phyloP scores from a whole-genome alignment of 75 land plant species.

The Isoetes taiwanensis region DNA sequence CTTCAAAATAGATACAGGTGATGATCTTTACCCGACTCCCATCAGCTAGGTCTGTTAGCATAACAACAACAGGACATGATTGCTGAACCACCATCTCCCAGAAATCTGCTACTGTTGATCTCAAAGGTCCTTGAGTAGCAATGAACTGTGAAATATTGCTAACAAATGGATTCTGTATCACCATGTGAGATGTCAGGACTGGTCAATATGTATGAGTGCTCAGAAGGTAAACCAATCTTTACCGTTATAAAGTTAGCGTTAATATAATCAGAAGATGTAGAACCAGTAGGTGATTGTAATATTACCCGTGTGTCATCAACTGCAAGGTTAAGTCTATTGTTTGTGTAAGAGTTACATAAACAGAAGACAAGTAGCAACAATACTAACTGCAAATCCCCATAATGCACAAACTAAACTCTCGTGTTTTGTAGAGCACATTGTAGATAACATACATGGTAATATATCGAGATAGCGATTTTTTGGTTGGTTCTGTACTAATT shows the following conservation, averaged over 20 bases:
- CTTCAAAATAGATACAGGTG: background rate
- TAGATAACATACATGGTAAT: conserved; percentile 53
- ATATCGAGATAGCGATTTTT: conserved; percentile 81
- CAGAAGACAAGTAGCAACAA: background rate
- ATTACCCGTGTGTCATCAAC: conserved; percentile 74
- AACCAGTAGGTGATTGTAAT: conserved; percentile 36
- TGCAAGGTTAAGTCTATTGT: conserved; percentile 14
- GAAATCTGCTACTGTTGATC: conserved; percentile 56
- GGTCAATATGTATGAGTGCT: background rate
- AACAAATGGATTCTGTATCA: conserved; percentile 26
- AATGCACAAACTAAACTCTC: background rate
- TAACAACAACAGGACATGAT: conserved; percentile 64
- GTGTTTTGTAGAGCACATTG: background rate
- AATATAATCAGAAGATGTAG: conserved; percentile 50
- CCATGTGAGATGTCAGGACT: background rate
- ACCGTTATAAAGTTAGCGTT: conserved; percentile 88
- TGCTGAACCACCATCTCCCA: conserved; percentile 88
- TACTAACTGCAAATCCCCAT: background rate
- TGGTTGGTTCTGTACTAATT: too few species aligned
- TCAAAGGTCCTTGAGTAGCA: conserved; percentile 88
- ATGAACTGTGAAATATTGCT: conserved; percentile 57
- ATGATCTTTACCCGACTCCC: conserved; percentile 9
- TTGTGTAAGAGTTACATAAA: background rate
- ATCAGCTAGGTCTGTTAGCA: conserved; percentile 44
- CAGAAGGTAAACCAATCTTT: background rate